A percentile compares a stretch with the other conserved stretches of the same genome.
Evolutionary conservation across 2,329 filamentous ascomycete species (phyloP).

Genomic region (Botrytis byssoidea): DNA sequence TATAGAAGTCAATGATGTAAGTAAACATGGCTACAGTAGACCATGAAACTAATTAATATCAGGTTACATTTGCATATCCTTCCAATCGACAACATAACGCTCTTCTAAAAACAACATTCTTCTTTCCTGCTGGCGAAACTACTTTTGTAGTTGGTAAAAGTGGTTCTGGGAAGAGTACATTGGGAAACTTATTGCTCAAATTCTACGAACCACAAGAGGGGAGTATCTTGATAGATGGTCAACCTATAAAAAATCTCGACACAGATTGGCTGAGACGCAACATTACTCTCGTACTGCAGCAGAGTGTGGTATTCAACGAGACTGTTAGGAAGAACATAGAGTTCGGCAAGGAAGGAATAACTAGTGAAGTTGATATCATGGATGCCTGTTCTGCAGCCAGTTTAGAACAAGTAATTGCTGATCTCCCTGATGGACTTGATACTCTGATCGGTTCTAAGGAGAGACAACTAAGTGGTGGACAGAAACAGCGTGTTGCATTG

Average conservation of each 20-base stretch:
- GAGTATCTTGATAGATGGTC: conserved; percentile 65
- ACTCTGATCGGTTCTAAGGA: conserved; percentile 72
- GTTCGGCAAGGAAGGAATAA: conserved; percentile 59
- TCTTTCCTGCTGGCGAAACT: conserved; percentile 68
- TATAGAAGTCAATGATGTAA: conserved; percentile 67
- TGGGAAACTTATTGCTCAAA: conserved; percentile 74
- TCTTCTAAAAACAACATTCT: conserved; percentile 61
- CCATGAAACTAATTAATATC: conserved; percentile 27
- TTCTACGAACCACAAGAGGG: conserved; percentile 71
- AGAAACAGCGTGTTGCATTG: conserved; percentile 77
- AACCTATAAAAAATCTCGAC: conserved; percentile 60
- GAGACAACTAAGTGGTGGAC: conserved; percentile 74
- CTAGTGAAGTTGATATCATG: conserved; percentile 55
- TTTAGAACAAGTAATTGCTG: conserved; percentile 64
- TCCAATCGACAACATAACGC: conserved; percentile 60
- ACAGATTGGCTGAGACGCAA: conserved; percentile 73
- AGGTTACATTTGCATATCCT: conserved; percentile 84
- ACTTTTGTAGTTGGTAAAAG: conserved; percentile 83
- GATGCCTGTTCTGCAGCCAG: conserved; percentile 65
- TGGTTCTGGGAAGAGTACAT: conserved; percentile 88
- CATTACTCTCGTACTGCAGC: conserved; percentile 79
- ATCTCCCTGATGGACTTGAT: conserved; percentile 67
- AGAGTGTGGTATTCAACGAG: conserved; percentile 77
- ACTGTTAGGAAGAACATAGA: conserved; percentile 76
- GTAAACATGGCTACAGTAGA: conserved; percentile 30